Evolutionary conservation across 2,329 filamentous ascomycete species (phyloP).

Genomic region (Cladophialophora yegresii): DNA sequence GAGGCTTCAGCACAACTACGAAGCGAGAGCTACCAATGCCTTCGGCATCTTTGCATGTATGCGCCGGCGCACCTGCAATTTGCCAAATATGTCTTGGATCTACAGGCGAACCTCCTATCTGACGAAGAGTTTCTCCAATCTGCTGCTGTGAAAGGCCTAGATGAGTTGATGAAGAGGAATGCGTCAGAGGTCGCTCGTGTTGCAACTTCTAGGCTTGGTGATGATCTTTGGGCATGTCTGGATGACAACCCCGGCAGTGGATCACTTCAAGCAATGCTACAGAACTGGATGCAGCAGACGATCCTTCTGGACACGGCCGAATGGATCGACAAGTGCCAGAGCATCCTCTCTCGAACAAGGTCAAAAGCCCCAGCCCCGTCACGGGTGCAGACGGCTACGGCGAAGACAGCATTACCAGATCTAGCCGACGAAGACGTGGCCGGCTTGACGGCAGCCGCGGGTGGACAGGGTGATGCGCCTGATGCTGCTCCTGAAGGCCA

Average conservation of each 20-base stretch:
- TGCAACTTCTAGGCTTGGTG: constrained; percentile 77
- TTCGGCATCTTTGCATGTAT: constrained; percentile 90
- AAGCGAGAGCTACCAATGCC: constrained; percentile 74
- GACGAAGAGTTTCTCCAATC: constrained; percentile 69
- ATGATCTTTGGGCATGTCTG: constrained; percentile 86
- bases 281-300: constrained; percentile 92
- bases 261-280: constrained; percentile 80
- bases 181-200: constrained; percentile 77
- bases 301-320: constrained; percentile 73
- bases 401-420: constrained; percentile 63
- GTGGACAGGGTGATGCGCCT: constrained; percentile 59
- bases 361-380: constrained; percentile 58
- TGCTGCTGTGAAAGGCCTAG: constrained; percentile 81
- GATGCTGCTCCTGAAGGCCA: constrained; percentile 63
- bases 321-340: constrained; percentile 91
- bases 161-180: constrained; percentile 92
- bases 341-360: constrained; percentile 83
- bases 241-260: constrained; percentile 75
- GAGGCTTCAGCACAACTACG: constrained; percentile 72
- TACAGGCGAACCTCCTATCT: constrained; percentile 77
- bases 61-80: constrained; percentile 86
- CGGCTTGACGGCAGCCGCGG: constrained; percentile 78
- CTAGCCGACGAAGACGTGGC: constrained; percentile 95
- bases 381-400: constrained; percentile 34
- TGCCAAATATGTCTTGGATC: constrained; percentile 73